Evolutionary conservation across 2,329 filamentous ascomycete genomes (phyloP), one percentile per base, ranked within the genome.

Genomic region (Ceratocystis huliohia): DNA sequence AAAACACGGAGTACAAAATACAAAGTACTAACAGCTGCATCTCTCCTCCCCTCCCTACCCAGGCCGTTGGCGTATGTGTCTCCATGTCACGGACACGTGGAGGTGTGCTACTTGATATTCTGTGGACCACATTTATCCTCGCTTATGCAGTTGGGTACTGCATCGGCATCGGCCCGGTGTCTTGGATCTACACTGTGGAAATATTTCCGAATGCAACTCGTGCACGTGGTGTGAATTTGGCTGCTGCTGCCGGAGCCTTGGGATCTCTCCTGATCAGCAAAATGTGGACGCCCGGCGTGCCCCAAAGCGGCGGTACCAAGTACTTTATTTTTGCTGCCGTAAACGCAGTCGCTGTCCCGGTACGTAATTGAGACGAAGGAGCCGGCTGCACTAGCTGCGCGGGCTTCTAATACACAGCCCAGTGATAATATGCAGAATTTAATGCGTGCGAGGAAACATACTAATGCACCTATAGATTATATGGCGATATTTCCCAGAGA

Each of bases 111-210:
- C 61, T 82, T 0, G 80, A 84, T 71, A 77, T 79, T 57, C 72
- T 75, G 3, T 83, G 81, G 70, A 77, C 84, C 25, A 74, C 79
- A 10, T 84, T 83, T 70, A 80, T 84, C 50, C 84, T 84, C 71
- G 73, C 84, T 56, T 85, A 83, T 71, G 80, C 81, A 6, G 76
- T 84, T 63, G 82, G 82, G 0, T 84, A 82, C 70, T 82, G 80
- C 63, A 75, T 84, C 68, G 81, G 82, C 0, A 82, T 84, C 56
- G 82, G 82, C 0, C 81, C 82, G 0, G 78, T 81, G 0, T 77
- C 81, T 0, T 85, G 82, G 82, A 80, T 84, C 0, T 84, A 84
- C 68, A 80, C 80, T n/a, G 78, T 81, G 0, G 82, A 85, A 77
- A 84, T 84, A 69, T 84, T 85, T 70, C 82, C 82, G 1, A 84